Conservation (phyloP, 257 asterid species). For the Solanum okadae region DNA sequence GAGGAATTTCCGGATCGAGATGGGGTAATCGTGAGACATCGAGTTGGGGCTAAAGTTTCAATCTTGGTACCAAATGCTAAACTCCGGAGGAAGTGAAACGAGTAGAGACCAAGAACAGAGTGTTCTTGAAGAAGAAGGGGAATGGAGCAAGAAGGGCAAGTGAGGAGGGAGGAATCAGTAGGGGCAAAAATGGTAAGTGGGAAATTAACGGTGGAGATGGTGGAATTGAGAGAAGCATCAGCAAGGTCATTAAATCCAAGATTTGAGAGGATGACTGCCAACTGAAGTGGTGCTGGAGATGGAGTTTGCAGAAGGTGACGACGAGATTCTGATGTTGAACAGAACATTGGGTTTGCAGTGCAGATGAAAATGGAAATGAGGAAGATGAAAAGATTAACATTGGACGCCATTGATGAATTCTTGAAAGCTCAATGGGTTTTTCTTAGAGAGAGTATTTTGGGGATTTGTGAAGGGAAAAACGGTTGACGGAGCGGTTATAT, state of each 20-base stretch:
- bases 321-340: background rate
- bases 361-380: background rate
- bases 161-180: slow-evolving; percentile 47
- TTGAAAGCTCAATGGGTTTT: background rate
- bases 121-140: slow-evolving; percentile 68
- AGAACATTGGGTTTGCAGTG: background rate
- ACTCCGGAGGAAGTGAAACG: slow-evolving; percentile 40
- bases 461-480: background rate
- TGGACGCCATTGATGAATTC: slow-evolving; percentile 8
- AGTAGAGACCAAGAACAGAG: slow-evolving; percentile 60
- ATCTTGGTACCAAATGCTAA: slow-evolving; percentile 66
- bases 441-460: background rate
- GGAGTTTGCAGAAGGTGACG: background rate
- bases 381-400: background rate
- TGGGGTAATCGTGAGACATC: slow-evolving; percentile 67
- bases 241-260: slow-evolving; percentile 56
- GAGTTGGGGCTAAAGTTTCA: slow-evolving; percentile 35
- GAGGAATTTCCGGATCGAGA: slow-evolving; percentile 13
- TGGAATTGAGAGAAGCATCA: slow-evolving; percentile 23
- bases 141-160: slow-evolving; percentile 65
- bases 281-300: slow-evolving; percentile 1
- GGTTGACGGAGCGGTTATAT: background rate
- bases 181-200: slow-evolving; percentile 78
- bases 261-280: slow-evolving; percentile 35
- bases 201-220: slow-evolving; percentile 21